A percentile compares a stretch with the other conserved stretches of the same genome.
Evolutionary conservation across 2,329 filamentous ascomycete species (phyloP).

Genomic region (Aureobasidium sp.): DNA sequence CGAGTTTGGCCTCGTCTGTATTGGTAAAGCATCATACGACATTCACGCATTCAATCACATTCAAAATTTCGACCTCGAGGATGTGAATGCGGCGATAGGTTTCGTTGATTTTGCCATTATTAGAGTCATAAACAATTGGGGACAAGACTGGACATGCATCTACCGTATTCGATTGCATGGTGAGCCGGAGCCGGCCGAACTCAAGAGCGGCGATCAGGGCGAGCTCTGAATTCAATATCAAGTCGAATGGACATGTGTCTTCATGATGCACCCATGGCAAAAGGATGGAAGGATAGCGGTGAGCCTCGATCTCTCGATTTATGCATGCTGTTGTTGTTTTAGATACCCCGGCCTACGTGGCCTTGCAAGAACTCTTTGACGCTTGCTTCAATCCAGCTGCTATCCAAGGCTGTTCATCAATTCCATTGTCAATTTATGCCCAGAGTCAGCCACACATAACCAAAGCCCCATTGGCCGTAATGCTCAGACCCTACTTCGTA

Average conservation of each 20-base stretch:
- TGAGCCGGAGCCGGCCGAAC: slow-evolving; percentile 17
- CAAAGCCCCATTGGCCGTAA: neutral
- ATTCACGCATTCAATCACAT: slow-evolving; percentile 35
- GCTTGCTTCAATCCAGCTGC: neutral
- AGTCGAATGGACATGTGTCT: neutral
- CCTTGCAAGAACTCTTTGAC: neutral
- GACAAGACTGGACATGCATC: slow-evolving; percentile 38
- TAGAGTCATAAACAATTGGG: slow-evolving; percentile 39
- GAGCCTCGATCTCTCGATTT: neutral
- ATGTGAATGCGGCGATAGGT: slow-evolving; percentile 21
- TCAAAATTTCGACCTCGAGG: slow-evolving; percentile 35
- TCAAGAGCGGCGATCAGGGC: neutral
- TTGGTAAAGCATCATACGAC: slow-evolving; percentile 37
- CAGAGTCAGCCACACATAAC: too few species aligned
- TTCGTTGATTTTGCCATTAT: slow-evolving; percentile 33
- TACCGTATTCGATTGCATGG: slow-evolving; percentile 42
- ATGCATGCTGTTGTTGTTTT: neutral
- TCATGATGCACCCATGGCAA: neutral
- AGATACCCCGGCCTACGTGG: slow-evolving; percentile 1
- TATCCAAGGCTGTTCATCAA: neutral
- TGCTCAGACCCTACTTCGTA: neutral
- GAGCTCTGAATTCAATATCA: neutral
- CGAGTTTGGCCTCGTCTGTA: slow-evolving; percentile 31
- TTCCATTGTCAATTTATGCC: neutral
- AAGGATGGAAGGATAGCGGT: neutral